Conservation (phyloP, 1,284 basidiomycete genomes). For the Austroboletus niveus region DNA sequence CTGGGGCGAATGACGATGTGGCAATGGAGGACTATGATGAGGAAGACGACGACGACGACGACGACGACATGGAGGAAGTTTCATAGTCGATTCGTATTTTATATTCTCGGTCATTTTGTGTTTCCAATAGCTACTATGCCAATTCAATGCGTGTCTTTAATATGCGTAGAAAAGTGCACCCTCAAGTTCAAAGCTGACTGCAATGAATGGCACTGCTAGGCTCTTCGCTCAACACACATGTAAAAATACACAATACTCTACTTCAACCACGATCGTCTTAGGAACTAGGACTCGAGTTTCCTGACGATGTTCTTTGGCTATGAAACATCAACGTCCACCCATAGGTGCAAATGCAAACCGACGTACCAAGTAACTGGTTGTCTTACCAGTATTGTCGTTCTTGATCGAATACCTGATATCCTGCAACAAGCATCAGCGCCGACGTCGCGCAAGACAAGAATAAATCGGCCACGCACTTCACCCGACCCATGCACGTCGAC, state of each 20-base stretch:
- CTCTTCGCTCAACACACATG: neutral
- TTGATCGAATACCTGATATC: conserved; percentile 38
- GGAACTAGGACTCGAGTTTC: conserved; percentile 17
- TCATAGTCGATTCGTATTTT: conserved; percentile 30
- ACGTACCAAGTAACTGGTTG: conserved; percentile 38
- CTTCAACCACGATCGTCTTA: neutral
- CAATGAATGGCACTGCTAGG: too few species aligned
- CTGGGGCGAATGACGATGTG: conserved; percentile 26
- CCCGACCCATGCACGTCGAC: conserved; percentile 32
- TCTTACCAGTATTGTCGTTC: conserved; percentile 45
- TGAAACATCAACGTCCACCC: neutral
- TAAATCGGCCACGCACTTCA: conserved; percentile 18
- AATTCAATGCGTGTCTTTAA: too few species aligned
- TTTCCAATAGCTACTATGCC: too few species aligned
- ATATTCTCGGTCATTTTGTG: neutral
- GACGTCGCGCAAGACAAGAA: neutral
- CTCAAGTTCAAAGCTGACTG: too few species aligned
- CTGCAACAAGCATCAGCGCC: conserved; percentile 17
- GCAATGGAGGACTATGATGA: conserved; percentile 45
- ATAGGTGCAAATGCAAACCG: neutral
- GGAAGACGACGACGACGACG: conserved; percentile 46
- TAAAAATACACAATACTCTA: conserved; percentile 7
- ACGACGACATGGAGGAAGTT: conserved; percentile 55
- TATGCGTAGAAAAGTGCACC: too few species aligned
- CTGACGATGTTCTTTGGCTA: conserved; percentile 42